Evolutionary conservation across 2,329 filamentous ascomycete genomes (phyloP).

Genomic region (Fusarium sp.): DNA sequence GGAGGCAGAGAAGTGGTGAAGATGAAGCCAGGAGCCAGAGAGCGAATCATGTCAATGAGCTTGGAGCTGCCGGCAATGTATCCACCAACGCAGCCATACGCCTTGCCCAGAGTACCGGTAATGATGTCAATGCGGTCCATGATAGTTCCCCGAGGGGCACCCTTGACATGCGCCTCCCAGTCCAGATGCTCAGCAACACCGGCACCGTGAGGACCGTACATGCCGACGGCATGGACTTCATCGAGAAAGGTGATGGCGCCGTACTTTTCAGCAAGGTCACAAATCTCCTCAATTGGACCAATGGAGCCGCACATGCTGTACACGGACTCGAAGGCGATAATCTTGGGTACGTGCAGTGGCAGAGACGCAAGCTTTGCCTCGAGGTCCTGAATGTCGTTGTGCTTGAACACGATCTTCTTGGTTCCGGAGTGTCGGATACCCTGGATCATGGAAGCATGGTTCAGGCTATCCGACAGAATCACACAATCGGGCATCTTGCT

Average conservation of each 20-base stretch:
- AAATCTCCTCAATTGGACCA: slow-evolving; percentile 95
- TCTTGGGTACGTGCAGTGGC: slow-evolving; percentile 88
- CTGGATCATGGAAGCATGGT: slow-evolving; percentile 99
- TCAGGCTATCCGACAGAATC: slow-evolving; percentile 96
- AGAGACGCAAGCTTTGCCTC: slow-evolving; percentile 93
- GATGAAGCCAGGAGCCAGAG: slow-evolving; percentile 96
- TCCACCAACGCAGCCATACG: slow-evolving; percentile 96
- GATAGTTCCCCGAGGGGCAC: slow-evolving; percentile 81
- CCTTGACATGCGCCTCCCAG: slow-evolving; percentile 84
- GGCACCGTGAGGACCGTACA: slow-evolving; percentile 96
- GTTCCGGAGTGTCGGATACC: slow-evolving; percentile 97
- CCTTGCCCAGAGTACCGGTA: slow-evolving; percentile 96
- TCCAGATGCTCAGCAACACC: slow-evolving; percentile 98
- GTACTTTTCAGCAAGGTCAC: slow-evolving; percentile 96
- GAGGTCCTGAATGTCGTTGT: slow-evolving; percentile 94
- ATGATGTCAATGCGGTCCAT: slow-evolving; percentile 99
- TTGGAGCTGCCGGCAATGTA: slow-evolving; percentile 93
- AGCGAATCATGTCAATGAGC: slow-evolving; percentile 92
- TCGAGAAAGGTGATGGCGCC: slow-evolving; percentile 97
- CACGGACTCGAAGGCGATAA: slow-evolving; percentile 98
- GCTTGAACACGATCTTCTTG: slow-evolving; percentile 98
- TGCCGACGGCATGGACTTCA: slow-evolving; percentile 98
- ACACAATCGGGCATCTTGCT: slow-evolving; percentile 97
- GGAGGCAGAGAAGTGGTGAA: slow-evolving; percentile 98
- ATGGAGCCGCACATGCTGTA: slow-evolving; percentile 99